phyloP scores from a whole-genome alignment of 768 basidiomycete species.

The Tylopilus plumbeoviolaceoides region DNA sequence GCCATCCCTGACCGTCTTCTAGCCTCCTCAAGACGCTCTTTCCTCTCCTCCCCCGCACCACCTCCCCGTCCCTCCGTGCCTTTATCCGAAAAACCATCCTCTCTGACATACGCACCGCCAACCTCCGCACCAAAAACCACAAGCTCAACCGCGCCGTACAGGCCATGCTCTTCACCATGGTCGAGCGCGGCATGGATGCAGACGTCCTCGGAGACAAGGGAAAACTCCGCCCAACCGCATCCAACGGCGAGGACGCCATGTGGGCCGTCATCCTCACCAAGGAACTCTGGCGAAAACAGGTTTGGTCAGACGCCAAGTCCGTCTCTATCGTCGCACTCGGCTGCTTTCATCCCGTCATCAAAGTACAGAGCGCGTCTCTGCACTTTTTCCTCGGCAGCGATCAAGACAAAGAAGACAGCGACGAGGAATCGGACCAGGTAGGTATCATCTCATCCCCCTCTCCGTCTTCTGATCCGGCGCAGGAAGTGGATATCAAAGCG shows the following conservation, averaged over 20 bases:
- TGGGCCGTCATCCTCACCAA: slow-evolving; percentile 95
- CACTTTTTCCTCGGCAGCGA: slow-evolving; percentile 97
- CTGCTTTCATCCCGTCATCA: slow-evolving; percentile 89
- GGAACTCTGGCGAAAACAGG: slow-evolving; percentile 90
- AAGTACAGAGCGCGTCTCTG: slow-evolving; percentile 90
- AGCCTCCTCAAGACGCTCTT: slow-evolving; percentile 91
- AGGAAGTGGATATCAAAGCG: slow-evolving; percentile 65
- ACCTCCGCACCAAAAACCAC: slow-evolving; percentile 84
- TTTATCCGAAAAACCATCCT: slow-evolving; percentile 93
- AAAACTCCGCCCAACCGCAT: slow-evolving; percentile 48
- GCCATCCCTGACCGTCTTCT: slow-evolving; percentile 6
- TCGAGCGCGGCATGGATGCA: slow-evolving; percentile 85
- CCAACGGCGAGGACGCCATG: slow-evolving; percentile 82
- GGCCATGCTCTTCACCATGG: slow-evolving; percentile 93
- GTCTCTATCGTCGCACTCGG: slow-evolving; percentile 89
- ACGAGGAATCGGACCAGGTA: slow-evolving; percentile 60
- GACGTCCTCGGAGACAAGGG: slow-evolving; percentile 84
- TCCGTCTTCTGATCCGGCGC: neutral
- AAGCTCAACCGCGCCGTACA: slow-evolving; percentile 96
- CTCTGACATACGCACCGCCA: slow-evolving; percentile 89
- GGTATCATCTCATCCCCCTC: neutral
- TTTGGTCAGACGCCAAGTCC: slow-evolving; percentile 91
- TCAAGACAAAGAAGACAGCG: slow-evolving; percentile 67
- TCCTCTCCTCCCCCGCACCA: slow-evolving; percentile 90
- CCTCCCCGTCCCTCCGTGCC: slow-evolving; percentile 75